Percentiles rank a stretch among this genome's conserved stretches.
Evolutionary conservation across 106 monocot genomes (phyloP).

Genomic region (Dactylorhiza incarnata): DNA sequence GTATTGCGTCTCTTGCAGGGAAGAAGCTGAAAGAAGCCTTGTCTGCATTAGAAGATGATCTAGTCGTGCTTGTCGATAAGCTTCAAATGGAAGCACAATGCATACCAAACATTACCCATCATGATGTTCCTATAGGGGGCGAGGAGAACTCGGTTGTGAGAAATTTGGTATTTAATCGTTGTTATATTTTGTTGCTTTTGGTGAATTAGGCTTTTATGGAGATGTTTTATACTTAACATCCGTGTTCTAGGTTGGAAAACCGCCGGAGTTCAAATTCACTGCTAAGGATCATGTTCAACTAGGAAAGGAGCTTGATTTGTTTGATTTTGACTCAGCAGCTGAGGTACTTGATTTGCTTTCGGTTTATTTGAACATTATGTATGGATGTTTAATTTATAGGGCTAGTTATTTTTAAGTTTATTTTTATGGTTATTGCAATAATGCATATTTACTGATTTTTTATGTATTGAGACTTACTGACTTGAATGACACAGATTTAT

Average conservation of each 20-base stretch:
- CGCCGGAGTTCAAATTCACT: slow-evolving; percentile 47
- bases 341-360: slow-evolving; percentile 47
- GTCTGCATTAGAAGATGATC: slow-evolving; percentile 61
- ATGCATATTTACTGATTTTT: background rate
- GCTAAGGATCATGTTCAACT: slow-evolving; percentile 85
- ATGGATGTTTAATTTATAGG: background rate
- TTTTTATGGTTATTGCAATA: background rate
- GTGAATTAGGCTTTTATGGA: background rate
- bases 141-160: slow-evolving; percentile 69
- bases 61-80: slow-evolving; percentile 62
- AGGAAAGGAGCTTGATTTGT: slow-evolving; percentile 86
- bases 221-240: slow-evolving; percentile 7
- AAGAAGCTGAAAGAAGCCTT: slow-evolving; percentile 88
- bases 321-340: slow-evolving; percentile 98
- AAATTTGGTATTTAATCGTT: slow-evolving; percentile 49
- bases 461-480: background rate
- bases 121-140: slow-evolving; percentile 82
- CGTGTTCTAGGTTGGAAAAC: slow-evolving; percentile 58
- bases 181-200: background rate
- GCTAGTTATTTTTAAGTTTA: background rate
- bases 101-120: slow-evolving; percentile 89
- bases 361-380: background rate
- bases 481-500: background rate
- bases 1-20: slow-evolving; percentile 30
- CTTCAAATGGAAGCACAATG: slow-evolving; percentile 89